These are phyloP conservation scores for Allomyces macrogynus DNA, from an alignment of 192 early-diverging fungal species.

Conservation along the genomic window DNA sequence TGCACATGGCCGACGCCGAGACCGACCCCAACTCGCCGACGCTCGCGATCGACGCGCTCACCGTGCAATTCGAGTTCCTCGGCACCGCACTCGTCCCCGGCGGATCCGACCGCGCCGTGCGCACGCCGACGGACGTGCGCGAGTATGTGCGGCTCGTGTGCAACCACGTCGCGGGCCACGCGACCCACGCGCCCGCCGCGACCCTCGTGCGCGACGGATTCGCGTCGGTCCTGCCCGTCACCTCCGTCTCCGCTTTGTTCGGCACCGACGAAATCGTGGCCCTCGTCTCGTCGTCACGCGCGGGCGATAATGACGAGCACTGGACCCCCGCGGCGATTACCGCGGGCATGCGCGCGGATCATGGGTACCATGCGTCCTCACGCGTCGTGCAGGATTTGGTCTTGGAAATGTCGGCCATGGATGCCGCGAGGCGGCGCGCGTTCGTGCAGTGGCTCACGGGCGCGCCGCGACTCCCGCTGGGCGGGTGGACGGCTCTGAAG, in stretches of 20 bases:
- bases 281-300: neutral
- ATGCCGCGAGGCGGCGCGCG: neutral
- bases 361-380: neutral
- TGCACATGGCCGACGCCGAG: neutral
- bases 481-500: neutral
- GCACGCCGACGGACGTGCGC: neutral
- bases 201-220: neutral
- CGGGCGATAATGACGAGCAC: neutral
- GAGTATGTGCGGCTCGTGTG: neutral
- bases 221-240: neutral
- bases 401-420: neutral
- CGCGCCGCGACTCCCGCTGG: neutral
- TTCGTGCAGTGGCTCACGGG: neutral
- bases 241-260: neutral
- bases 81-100: neutral
- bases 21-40: too few species aligned
- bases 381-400: neutral
- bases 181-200: neutral
- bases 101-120: neutral
- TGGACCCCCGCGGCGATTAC: neutral
- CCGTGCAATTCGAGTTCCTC: neutral
- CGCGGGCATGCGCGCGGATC: neutral
- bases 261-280: neutral
- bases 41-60: neutral
- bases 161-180: neutral